Percentiles rank a stretch among this genome's conserved stretches.
Evolutionary conservation across 208 protist genomes (phyloP).

Genomic region (Trypanosoma rangeli): DNA sequence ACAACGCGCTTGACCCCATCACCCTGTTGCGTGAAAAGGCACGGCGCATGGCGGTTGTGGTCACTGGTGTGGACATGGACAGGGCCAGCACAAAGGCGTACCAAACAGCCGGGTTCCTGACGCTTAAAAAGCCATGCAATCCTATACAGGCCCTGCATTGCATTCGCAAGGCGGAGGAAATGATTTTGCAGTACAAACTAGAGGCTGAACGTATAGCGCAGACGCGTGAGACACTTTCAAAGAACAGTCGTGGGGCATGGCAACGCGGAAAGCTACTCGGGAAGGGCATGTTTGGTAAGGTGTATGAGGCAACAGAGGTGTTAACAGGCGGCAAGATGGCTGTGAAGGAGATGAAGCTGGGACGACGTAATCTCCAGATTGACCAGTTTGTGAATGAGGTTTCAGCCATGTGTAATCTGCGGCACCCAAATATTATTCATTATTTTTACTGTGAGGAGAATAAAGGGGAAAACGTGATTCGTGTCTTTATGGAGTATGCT

Average conservation of each 20-base stretch:
- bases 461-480: slow-evolving; percentile 53
- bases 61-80: slow-evolving; percentile 69
- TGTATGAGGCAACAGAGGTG: slow-evolving; percentile 83
- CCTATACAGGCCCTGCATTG: slow-evolving; percentile 72
- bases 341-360: slow-evolving; percentile 82
- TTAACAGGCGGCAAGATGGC: slow-evolving; percentile 90
- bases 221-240: slow-evolving; percentile 76
- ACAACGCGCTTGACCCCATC: slow-evolving; percentile 55
- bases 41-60: slow-evolving; percentile 77
- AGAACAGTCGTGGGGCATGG: slow-evolving; percentile 77
- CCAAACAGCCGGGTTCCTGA: slow-evolving; percentile 79
- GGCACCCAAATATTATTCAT: slow-evolving; percentile 92
- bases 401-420: slow-evolving; percentile 87
- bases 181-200: slow-evolving; percentile 65
- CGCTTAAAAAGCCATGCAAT: slow-evolving; percentile 83
- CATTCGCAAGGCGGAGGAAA: slow-evolving; percentile 77
- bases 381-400: slow-evolving; percentile 86
- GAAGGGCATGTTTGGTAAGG: slow-evolving; percentile 82
- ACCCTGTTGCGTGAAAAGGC: slow-evolving; percentile 71
- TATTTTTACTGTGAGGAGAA: slow-evolving; percentile 92
- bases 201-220: slow-evolving; percentile 73
- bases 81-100: slow-evolving; percentile 59
- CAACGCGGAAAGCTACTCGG: slow-evolving; percentile 72
- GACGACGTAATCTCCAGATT: slow-evolving; percentile 60
- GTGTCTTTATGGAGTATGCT: slow-evolving; percentile 93